A percentile compares a stretch with the other conserved stretches of the same genome.
phyloP scores from a whole-genome alignment of 2,329 filamentous ascomycete species.

The Fusarium sterilihyphosum region DNA sequence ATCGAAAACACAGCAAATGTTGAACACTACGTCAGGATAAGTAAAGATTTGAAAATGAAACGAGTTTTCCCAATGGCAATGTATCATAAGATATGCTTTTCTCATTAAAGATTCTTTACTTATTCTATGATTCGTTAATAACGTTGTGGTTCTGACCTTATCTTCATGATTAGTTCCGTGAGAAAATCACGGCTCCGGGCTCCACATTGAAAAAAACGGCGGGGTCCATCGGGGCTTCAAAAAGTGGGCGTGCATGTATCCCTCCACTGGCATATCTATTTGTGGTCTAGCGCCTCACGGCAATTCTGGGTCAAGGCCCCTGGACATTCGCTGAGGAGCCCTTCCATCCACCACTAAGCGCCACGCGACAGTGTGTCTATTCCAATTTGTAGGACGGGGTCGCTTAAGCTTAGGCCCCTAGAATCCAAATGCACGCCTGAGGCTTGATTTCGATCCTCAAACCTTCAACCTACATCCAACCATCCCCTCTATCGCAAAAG shows the following conservation, averaged over 20 bases:
- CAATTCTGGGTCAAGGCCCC: conserved; percentile 23
- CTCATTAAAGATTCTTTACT: neutral
- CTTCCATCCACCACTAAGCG: conserved; percentile 25
- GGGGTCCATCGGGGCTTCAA: conserved; percentile 11
- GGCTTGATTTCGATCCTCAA: conserved; percentile 30
- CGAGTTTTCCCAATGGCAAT: neutral
- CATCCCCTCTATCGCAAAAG: conserved; percentile 24
- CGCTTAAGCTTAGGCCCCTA: conserved; percentile 17
- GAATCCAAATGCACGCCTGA: conserved; percentile 16
- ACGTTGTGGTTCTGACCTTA: neutral
- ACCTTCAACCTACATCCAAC: conserved; percentile 32
- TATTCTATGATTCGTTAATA: neutral
- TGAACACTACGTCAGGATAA: neutral
- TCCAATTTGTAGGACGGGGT: conserved; percentile 29
- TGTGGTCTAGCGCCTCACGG: conserved; percentile 33
- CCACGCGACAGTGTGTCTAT: conserved; percentile 36
- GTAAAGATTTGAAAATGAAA: neutral
- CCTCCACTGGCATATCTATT: conserved; percentile 1
- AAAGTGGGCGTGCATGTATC: conserved; percentile 34
- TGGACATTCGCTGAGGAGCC: conserved; percentile 1
- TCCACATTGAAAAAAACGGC: conserved; percentile 30
- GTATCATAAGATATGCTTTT: neutral
- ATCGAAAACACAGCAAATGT: neutral
- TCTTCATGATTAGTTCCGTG: conserved; percentile 30
- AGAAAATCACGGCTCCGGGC: conserved; percentile 31